Evolutionary conservation across 2,329 filamentous ascomycete genomes (phyloP).

Genomic region (Calonectria pauciramosa): DNA sequence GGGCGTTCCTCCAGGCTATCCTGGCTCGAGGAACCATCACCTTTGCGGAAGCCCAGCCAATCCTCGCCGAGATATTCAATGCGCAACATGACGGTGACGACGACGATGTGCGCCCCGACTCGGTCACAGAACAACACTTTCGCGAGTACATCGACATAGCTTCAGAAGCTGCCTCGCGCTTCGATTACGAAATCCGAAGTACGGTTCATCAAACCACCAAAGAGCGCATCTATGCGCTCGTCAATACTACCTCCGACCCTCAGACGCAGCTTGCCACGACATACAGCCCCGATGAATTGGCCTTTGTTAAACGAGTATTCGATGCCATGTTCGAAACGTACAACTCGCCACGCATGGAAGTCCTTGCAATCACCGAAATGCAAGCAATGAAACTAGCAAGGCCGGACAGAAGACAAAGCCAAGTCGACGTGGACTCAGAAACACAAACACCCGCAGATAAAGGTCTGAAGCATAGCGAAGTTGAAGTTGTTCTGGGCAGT

Average conservation of each 20-base stretch:
- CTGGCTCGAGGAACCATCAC: slow-evolving; percentile 84
- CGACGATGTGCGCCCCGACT: slow-evolving; percentile 64
- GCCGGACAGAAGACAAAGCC: slow-evolving; percentile 57
- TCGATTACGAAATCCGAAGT: slow-evolving; percentile 90
- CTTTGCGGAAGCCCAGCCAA: slow-evolving; percentile 76
- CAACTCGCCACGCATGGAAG: slow-evolving; percentile 84
- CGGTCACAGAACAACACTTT: slow-evolving; percentile 79
- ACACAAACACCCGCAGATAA: slow-evolving; percentile 57
- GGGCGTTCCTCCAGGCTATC: slow-evolving; percentile 92
- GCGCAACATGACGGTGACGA: slow-evolving; percentile 58
- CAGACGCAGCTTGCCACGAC: slow-evolving; percentile 90
- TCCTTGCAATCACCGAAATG: slow-evolving; percentile 84
- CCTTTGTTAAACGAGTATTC: slow-evolving; percentile 88
- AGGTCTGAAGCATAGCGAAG: slow-evolving; percentile 81
- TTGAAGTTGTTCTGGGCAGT: slow-evolving; percentile 77
- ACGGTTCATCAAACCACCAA: slow-evolving; percentile 77
- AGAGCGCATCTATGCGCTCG: slow-evolving; percentile 82
- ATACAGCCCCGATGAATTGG: slow-evolving; percentile 85
- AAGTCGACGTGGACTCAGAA: slow-evolving; percentile 49
- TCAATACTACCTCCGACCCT: slow-evolving; percentile 89
- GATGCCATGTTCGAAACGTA: slow-evolving; percentile 93
- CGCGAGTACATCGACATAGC: slow-evolving; percentile 77
- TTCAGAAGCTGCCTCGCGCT: slow-evolving; percentile 79
- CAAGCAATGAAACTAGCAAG: slow-evolving; percentile 81
- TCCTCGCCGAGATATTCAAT: slow-evolving; percentile 83